Conservation (phyloP, 768 basidiomycete species). For the Leccinum variicolor region DNA sequence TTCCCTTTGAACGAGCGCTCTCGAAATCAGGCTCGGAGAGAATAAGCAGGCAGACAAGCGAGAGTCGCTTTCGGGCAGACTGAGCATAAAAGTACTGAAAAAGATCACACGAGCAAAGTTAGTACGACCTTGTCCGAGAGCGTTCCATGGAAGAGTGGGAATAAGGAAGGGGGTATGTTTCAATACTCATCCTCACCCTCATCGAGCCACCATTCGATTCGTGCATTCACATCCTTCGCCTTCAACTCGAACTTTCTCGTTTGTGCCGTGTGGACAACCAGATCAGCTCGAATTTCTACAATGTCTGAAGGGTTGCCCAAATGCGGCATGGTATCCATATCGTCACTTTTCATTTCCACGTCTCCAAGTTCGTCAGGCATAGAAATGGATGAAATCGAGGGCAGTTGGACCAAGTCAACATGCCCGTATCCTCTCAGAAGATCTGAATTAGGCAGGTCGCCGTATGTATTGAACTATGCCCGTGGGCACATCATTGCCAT, state of each 20-base stretch:
- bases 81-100: constrained; percentile 10
- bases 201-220: constrained; percentile 94
- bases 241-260: constrained; percentile 11
- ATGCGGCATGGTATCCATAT: constrained; percentile 12
- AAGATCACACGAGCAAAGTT: background rate
- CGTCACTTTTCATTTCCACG: constrained; percentile 14
- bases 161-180: background rate
- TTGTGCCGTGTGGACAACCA: constrained; percentile 47
- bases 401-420: constrained; percentile 69
- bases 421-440: constrained; percentile 94
- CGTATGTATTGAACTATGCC: constrained; percentile 92
- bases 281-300: constrained; percentile 73
- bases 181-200: constrained; percentile 87
- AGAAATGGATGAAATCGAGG: constrained; percentile 27
- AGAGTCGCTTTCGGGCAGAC: constrained; percentile 36
- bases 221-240: constrained; percentile 15
- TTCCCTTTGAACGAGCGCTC: constrained; percentile 56
- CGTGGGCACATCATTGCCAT: background rate
- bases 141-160: background rate
- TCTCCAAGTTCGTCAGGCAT: constrained; percentile 1
- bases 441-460: constrained; percentile 88
- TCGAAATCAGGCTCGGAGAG: constrained; percentile 57
- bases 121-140: background rate
- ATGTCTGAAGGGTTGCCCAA: constrained; percentile 75
- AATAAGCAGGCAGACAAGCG: constrained; percentile 62